Evolutionary conservation across 768 basidiomycete genomes (phyloP).

Genomic region (Leccinum rimulosum): DNA sequence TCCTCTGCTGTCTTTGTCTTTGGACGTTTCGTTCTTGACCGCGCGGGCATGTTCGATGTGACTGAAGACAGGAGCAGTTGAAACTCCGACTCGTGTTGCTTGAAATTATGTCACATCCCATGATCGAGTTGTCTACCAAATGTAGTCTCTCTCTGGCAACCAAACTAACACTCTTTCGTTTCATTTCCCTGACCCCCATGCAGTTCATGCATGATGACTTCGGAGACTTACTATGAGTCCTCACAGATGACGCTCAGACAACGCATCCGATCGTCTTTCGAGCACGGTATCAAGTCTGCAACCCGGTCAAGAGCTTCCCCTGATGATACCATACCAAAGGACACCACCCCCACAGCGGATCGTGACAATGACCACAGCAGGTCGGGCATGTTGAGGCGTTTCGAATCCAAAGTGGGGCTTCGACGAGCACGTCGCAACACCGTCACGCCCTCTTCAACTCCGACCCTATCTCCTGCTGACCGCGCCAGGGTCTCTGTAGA

Average conservation of each 20-base stretch:
- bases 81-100: slow-evolving; percentile 30
- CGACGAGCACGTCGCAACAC: slow-evolving; percentile 43
- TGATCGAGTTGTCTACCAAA: too few relatives aligned
- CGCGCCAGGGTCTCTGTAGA: slow-evolving; percentile 22
- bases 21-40: slow-evolving; percentile 40
- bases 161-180: too few relatives aligned
- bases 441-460: slow-evolving; percentile 37
- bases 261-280: slow-evolving; percentile 63
- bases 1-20: slow-evolving; percentile 18
- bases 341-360: slow-evolving; percentile 32
- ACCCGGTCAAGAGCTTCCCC: slow-evolving; percentile 49
- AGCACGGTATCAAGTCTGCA: slow-evolving; percentile 63
- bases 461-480: slow-evolving; percentile 34
- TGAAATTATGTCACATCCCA: neutral
- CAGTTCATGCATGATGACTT: too few relatives aligned
- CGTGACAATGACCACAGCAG: slow-evolving; percentile 41
- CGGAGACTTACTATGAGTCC: slow-evolving; percentile 34
- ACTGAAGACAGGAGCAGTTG: slow-evolving; percentile 27
- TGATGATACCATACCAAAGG: slow-evolving; percentile 48
- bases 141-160: too few relatives aligned
- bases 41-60: slow-evolving; percentile 41
- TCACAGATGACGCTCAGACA: slow-evolving; percentile 52
- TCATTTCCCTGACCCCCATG: too few relatives aligned
- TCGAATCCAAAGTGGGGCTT: slow-evolving; percentile 53
- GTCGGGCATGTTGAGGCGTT: slow-evolving; percentile 44